Evolutionary conservation across 352 stramenopile species (phyloP).

Genomic region (Globisporangium heterothallicum): DNA sequence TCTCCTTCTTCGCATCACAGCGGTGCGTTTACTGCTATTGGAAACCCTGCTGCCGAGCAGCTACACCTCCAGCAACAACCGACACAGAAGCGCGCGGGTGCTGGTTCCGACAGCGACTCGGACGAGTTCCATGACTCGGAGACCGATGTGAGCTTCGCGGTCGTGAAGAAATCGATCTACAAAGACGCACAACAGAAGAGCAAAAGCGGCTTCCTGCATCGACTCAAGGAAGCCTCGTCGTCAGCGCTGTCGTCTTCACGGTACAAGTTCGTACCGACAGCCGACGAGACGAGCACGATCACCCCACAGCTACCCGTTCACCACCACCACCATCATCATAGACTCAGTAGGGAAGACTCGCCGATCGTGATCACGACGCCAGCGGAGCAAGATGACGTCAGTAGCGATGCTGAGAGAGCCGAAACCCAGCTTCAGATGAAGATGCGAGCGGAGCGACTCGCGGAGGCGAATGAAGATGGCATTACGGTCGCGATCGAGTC

Average conservation of each 20-base stretch:
- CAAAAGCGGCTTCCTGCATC: slow-evolving; percentile 24
- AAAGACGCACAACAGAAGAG: slow-evolving; percentile 22
- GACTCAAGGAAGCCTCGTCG: slow-evolving; percentile 24
- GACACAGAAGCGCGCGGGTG: not conserved
- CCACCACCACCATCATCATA: slow-evolving; percentile 1
- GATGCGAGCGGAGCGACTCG: slow-evolving; percentile 10
- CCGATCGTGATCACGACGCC: slow-evolving; percentile 12
- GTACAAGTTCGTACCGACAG: slow-evolving; percentile 22
- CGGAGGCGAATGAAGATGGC: slow-evolving; percentile 37
- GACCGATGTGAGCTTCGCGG: slow-evolving; percentile 20
- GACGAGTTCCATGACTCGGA: slow-evolving; percentile 20
- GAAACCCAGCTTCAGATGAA: slow-evolving; percentile 1
- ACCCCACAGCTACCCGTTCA: not conserved
- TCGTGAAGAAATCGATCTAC: slow-evolving; percentile 72
- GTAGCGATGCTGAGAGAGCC: not conserved
- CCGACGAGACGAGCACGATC: slow-evolving; percentile 5
- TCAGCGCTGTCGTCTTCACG: slow-evolving; percentile 13
- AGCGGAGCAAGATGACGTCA: not conserved
- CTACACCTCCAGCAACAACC: not conserved
- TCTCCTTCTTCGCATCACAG: too few species aligned
- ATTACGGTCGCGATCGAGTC: slow-evolving; percentile 47
- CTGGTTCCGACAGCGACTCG: slow-evolving; percentile 8
- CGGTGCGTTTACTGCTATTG: too few species aligned
- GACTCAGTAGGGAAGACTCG: not conserved
- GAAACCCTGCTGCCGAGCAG: not conserved